Percentiles rank a stretch among this genome's conserved stretches.
phyloP scores from a whole-genome alignment of 2,329 filamentous ascomycete genomes.

The Ophiostoma himal-ulmi region DNA sequence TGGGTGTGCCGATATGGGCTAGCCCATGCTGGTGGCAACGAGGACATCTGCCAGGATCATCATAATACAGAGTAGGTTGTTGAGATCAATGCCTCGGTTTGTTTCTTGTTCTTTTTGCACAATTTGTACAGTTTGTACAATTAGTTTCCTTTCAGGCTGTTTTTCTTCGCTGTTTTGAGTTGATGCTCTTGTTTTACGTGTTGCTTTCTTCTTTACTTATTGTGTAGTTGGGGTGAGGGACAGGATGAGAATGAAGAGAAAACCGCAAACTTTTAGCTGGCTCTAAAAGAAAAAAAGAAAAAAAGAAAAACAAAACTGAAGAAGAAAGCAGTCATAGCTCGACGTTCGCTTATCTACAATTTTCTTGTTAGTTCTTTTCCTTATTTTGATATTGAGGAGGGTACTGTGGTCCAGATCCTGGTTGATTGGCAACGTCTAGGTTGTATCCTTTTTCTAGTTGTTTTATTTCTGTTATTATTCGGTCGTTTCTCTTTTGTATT shows the following conservation, averaged over 20 bases:
- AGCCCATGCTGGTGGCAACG: neutral
- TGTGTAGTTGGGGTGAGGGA: too few species aligned
- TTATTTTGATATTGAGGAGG: neutral
- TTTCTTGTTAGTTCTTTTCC: neutral
- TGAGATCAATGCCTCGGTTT: too few species aligned
- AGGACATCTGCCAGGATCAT: neutral
- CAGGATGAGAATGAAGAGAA: too few species aligned
- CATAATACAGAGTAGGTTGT: neutral
- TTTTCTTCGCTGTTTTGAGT: neutral
- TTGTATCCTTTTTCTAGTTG: too few species aligned
- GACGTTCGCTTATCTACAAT: neutral
- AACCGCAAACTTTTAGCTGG: too few species aligned
- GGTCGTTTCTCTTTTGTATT: too few species aligned
- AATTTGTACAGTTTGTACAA: neutral
- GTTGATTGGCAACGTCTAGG: too few species aligned
- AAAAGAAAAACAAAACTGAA: neutral
- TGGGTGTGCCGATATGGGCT: constrained; percentile 5
- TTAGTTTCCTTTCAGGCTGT: neutral
- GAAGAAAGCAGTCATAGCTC: neutral
- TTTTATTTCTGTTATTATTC: too few species aligned
- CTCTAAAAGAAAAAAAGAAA: neutral
- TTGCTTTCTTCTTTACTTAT: too few species aligned
- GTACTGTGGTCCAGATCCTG: neutral
- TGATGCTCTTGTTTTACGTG: too few species aligned
- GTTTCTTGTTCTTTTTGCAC: neutral